Evolutionary conservation across 2,329 filamentous ascomycete genomes (phyloP).

Genomic region (Mycocentrospora acerina): DNA sequence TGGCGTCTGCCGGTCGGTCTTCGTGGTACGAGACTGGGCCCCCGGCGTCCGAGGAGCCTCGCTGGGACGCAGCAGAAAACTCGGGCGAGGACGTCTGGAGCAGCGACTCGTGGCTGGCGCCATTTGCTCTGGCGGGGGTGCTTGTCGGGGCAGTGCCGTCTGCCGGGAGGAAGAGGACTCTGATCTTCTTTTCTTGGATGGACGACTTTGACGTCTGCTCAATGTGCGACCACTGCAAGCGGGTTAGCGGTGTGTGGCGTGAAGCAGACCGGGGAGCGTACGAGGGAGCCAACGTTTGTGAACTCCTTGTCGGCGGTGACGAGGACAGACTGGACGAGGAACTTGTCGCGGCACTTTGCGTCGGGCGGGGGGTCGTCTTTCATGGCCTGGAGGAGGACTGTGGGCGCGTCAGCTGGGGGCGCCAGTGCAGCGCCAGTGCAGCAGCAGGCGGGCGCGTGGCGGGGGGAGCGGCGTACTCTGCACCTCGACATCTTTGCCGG

Average conservation of each 20-base stretch:
- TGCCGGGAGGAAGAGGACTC: conserved; percentile 78
- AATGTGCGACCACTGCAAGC: conserved; percentile 68
- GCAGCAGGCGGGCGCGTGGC: conserved; percentile 10
- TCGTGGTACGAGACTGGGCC: conserved; percentile 43
- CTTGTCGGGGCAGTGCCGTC: conserved; percentile 46
- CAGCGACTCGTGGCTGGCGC: conserved; percentile 31
- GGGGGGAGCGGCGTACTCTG: conserved; percentile 63
- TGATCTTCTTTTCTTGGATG: conserved; percentile 93
- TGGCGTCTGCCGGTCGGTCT: conserved; percentile 42
- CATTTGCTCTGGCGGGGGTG: conserved; percentile 38
- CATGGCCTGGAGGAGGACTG: conserved; percentile 96
- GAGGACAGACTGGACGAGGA: conserved; percentile 88
- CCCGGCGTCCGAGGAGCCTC: conserved; percentile 33
- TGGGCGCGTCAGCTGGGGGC: conserved; percentile 28
- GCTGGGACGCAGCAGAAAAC: conserved; percentile 49
- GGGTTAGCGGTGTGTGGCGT: conserved; percentile 8
- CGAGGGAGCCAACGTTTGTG: conserved; percentile 75
- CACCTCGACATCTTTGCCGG: conserved; percentile 86
- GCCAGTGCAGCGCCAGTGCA: conserved; percentile 10
- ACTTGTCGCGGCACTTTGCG: conserved; percentile 94
- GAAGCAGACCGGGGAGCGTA: conserved; percentile 48
- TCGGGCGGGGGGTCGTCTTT: conserved; percentile 87
- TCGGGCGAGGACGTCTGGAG: conserved; percentile 59
- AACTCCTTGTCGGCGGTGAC: conserved; percentile 84
- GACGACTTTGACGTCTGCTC: conserved; percentile 72